Conservation (phyloP, 2,329 filamentous ascomycete species). For the Calonectria multiphialidica region DNA sequence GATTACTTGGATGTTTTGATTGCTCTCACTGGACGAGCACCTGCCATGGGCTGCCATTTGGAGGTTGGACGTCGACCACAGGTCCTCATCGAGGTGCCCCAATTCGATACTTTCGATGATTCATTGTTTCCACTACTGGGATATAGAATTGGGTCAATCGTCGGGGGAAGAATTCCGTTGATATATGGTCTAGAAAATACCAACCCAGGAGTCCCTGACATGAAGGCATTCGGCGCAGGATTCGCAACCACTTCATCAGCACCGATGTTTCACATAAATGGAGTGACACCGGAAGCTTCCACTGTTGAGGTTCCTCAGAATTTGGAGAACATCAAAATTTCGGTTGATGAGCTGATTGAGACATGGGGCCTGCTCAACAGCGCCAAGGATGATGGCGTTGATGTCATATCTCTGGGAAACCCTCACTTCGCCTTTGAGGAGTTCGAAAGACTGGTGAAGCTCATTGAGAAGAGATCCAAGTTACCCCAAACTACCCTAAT, state of each 20-base stretch:
- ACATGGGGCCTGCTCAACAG: slow-evolving; percentile 31
- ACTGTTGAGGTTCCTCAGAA: not conserved
- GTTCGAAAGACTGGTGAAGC: slow-evolving; percentile 44
- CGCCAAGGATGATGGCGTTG: slow-evolving; percentile 37
- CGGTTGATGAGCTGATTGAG: not conserved
- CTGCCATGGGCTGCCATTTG: not conserved
- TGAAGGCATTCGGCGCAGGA: not conserved
- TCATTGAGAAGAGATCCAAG: slow-evolving; percentile 46
- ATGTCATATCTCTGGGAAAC: slow-evolving; percentile 57
- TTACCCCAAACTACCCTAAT: slow-evolving; percentile 23
- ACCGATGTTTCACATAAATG: not conserved
- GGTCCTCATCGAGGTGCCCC: not conserved
- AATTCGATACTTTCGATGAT: not conserved
- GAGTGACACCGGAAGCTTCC: not conserved
- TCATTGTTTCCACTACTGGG: not conserved
- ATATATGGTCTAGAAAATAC: not conserved
- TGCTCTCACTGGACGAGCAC: not conserved
- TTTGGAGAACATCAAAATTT: not conserved
- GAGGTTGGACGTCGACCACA: not conserved
- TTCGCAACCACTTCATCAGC: not conserved
- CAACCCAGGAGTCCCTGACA: not conserved
- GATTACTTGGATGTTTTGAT: not conserved
- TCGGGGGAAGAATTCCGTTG: not conserved
- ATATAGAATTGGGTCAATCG: not conserved
- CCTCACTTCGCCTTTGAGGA: slow-evolving; percentile 58